A percentile compares a stretch with the other conserved stretches of the same genome.
These are phyloP conservation scores for Gamsiella multidivaricata DNA, from an alignment of 192 early-diverging fungal genomes.

Conservation along the genomic window DNA sequence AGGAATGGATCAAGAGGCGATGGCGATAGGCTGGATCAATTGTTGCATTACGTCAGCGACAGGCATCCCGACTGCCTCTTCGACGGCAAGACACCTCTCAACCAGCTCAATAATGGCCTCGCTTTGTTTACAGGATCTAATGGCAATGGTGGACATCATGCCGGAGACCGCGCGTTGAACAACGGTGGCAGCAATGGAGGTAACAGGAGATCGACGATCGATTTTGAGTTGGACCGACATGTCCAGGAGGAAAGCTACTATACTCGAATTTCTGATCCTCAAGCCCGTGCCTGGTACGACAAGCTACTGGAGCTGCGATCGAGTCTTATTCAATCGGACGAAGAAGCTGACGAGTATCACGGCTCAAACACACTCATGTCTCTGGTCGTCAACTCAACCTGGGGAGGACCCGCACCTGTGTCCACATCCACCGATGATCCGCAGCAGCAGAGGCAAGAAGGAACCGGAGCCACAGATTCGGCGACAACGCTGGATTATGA, in stretches of 20 bases:
- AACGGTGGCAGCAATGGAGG: neutral
- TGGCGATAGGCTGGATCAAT: constrained; percentile 66
- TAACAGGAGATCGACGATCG: constrained; percentile 32
- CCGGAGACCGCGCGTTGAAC: no score
- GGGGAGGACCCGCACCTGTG: neutral
- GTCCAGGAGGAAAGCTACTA: constrained; percentile 59
- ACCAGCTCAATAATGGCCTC: constrained; percentile 53
- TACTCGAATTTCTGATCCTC: constrained; percentile 51
- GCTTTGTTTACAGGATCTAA: constrained; percentile 34
- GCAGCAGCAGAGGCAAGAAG: neutral
- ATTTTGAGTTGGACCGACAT: constrained; percentile 60
- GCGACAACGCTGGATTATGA: no score
- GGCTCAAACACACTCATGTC: constrained; percentile 52
- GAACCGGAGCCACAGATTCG: neutral
- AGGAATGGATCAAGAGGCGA: constrained; percentile 32
- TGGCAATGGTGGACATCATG: neutral
- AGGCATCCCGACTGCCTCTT: constrained; percentile 71
- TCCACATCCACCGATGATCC: neutral
- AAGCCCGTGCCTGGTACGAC: constrained; percentile 58
- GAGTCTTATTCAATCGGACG: constrained; percentile 44
- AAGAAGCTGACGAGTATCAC: constrained; percentile 29
- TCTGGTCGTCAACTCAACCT: constrained; percentile 39
- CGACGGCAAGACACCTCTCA: constrained; percentile 55
- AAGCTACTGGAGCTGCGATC: constrained; percentile 51
- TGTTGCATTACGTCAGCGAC: constrained; percentile 69